A percentile compares a stretch with the other conserved stretches of the same genome.
Conservation (phyloP, 2,329 filamentous ascomycete genomes). For the Colletotrichum brevisporum region DNA sequence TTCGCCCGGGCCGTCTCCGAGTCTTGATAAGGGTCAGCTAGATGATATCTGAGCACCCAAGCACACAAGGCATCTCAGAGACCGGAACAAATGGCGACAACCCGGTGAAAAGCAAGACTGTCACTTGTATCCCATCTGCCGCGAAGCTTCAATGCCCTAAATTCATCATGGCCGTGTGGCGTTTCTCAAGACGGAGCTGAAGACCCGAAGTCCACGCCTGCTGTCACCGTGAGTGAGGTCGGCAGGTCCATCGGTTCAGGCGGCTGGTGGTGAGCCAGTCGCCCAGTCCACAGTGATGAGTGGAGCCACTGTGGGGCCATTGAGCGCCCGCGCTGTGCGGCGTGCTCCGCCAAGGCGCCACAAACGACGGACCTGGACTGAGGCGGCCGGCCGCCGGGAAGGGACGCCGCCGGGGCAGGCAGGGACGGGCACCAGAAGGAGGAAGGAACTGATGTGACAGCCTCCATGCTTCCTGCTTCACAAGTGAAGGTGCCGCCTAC, state of each 20-base stretch:
- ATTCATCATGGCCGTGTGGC: background rate
- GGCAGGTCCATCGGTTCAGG: background rate
- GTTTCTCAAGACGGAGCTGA: slow-evolving; percentile 8
- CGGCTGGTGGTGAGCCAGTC: slow-evolving; percentile 6
- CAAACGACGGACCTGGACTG: slow-evolving; percentile 15
- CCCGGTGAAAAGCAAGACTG: too few species aligned
- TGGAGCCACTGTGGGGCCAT: too few species aligned
- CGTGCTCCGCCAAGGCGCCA: background rate
- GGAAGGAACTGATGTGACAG: too few species aligned
- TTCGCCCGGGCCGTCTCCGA: background rate
- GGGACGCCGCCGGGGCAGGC: slow-evolving; percentile 24
- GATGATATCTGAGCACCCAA: background rate
- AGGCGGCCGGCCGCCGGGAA: slow-evolving; percentile 18
- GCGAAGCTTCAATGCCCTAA: background rate
- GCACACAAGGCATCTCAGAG: too few species aligned
- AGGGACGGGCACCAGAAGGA: slow-evolving; percentile 10
- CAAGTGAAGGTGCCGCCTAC: too few species aligned
- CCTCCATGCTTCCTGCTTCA: too few species aligned
- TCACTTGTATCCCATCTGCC: too few species aligned
- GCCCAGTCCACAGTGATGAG: too few species aligned
- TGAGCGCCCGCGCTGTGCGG: too few species aligned
- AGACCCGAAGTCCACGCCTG: background rate
- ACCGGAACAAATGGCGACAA: too few species aligned
- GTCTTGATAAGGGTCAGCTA: background rate
- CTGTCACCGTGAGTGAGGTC: slow-evolving; percentile 28